A percentile compares a stretch with the other conserved stretches of the same genome.
phyloP scores from a whole-genome alignment of 441 rosid species.

The Erodium texanum region DNA sequence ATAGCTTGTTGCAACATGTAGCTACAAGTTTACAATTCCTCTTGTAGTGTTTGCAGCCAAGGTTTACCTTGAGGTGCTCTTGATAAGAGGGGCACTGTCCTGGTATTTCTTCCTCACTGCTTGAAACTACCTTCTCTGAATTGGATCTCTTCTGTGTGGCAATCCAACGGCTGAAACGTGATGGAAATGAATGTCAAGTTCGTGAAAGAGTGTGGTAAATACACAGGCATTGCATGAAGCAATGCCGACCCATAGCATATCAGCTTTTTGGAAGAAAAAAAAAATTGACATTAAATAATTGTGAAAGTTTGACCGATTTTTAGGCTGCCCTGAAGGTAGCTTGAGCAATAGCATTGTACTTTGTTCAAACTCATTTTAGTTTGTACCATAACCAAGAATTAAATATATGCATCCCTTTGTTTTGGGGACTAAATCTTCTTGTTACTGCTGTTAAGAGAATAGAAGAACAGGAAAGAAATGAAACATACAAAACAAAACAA shows the following conservation, averaged over 20 bases:
- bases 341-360: neutral
- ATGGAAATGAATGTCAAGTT: slow-evolving; percentile 22
- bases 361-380: neutral
- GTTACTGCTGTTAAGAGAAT: neutral
- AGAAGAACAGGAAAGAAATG: neutral
- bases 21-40: slow-evolving; percentile 62
- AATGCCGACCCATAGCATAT: slow-evolving; percentile 1
- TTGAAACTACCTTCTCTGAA: slow-evolving; percentile 20
- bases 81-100: slow-evolving; percentile 50
- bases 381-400: too few relatives aligned
- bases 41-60: slow-evolving; percentile 75
- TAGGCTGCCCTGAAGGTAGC: neutral
- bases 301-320: neutral
- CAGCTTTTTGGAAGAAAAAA: too few relatives aligned
- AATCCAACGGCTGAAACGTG: slow-evolving; percentile 65
- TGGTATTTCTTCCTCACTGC: slow-evolving; percentile 33
- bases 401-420: neutral
- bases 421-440: neutral
- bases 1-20: slow-evolving; percentile 58
- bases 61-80: slow-evolving; percentile 29
- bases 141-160: slow-evolving; percentile 32
- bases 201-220: too few relatives aligned
- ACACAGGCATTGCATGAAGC: too few relatives aligned
- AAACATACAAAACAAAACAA: slow-evolving; percentile 9
- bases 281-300: neutral